These are phyloP conservation scores for Suhomyces yuchorum DNA, from an alignment of 1,139 yeast genomes.

Conservation along the genomic window DNA sequence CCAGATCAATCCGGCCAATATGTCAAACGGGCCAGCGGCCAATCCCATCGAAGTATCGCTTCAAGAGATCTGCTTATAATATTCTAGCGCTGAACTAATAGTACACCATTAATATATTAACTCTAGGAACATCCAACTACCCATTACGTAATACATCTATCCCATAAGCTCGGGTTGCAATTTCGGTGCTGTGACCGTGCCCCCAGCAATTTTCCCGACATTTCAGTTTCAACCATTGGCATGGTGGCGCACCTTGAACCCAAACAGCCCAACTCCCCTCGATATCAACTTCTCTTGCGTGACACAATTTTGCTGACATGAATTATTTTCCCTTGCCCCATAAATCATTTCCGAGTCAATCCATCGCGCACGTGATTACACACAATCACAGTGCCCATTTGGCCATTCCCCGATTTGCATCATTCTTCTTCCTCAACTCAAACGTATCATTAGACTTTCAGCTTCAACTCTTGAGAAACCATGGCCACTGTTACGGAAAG, in stretches of 20 bases:
- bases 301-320: neutral
- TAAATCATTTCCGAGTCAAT: conserved; percentile 6
- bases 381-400: conserved; percentile 8
- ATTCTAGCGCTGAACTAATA: neutral
- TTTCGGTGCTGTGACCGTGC: no score
- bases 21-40: no score
- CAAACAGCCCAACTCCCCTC: no score
- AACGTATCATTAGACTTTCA: no score
- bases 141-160: neutral
- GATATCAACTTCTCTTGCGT: neutral
- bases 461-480: neutral
- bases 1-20: no score
- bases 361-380: conserved; percentile 10
- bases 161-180: no score
- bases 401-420: neutral
- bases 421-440: neutral
- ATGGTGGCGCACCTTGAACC: no score
- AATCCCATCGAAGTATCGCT: no score
- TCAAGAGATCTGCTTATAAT: neutral
- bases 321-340: neutral
- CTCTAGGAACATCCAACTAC: no score
- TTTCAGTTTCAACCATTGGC: no score
- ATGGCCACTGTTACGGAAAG: conserved; percentile 56
- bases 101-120: neutral
- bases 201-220: no score